These are phyloP conservation scores for Tetrahymena malaccensis DNA, from an alignment of 73 alveolate species.

Conservation along the genomic window DNA sequence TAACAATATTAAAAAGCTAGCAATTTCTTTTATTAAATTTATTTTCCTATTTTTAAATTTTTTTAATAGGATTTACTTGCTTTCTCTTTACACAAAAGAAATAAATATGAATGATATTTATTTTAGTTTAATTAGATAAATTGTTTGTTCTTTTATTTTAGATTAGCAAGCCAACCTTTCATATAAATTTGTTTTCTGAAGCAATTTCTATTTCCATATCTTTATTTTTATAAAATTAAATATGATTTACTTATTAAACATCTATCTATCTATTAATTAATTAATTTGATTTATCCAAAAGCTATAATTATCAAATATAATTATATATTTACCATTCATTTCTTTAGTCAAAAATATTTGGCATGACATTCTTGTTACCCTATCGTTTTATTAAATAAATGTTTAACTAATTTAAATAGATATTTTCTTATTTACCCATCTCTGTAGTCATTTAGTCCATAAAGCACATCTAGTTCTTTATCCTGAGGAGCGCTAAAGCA, in stretches of 20 bases:
- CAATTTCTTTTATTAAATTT: not conserved
- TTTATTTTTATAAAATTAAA: not conserved
- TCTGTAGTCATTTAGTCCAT: not conserved
- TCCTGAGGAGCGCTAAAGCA: not conserved
- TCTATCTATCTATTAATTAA: not conserved
- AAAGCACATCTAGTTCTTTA: not conserved
- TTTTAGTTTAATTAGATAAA: no score
- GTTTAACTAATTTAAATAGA: not conserved
- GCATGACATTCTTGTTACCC: not conserved
- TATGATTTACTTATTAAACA: not conserved
- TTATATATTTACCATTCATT: not conserved
- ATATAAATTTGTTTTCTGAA: not conserved
- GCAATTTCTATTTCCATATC: not conserved
- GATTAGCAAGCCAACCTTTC: not conserved
- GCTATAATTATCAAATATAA: not conserved
- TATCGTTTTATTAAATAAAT: not conserved
- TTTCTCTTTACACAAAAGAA: no score
- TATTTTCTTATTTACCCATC: not conserved
- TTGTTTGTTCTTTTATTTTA: not conserved
- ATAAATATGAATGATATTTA: not conserved
- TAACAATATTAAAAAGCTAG: no score
- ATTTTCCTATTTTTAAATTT: no score
- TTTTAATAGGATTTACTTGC: not conserved
- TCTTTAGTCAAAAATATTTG: not conserved
- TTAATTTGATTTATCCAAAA: not conserved